A percentile compares a stretch with the other conserved stretches of the same genome.
Conservation (phyloP, 495 filamentous ascomycete species). For the Aspergillus sparsus region DNA sequence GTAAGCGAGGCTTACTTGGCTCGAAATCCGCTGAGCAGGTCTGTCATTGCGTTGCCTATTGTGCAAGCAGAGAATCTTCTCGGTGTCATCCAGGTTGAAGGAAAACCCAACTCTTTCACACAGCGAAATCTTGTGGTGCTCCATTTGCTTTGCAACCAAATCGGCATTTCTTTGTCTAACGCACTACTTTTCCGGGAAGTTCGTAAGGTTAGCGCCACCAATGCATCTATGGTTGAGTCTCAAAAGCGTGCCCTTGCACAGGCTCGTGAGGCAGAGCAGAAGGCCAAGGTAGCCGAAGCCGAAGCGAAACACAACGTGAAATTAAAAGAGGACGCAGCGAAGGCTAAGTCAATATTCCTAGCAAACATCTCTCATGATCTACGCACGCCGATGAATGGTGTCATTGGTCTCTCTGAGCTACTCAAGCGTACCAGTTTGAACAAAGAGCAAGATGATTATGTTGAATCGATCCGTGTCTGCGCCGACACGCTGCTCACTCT, state of each 20-base stretch:
- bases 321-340: constrained; percentile 86
- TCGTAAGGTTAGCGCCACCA: constrained; percentile 75
- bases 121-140: constrained; percentile 84
- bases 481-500: constrained; percentile 88
- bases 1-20: constrained; percentile 69
- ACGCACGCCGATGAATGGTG: constrained; percentile 82
- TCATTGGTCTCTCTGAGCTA: constrained; percentile 87
- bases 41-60: constrained; percentile 84
- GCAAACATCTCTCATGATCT: constrained; percentile 90
- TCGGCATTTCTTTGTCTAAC: constrained; percentile 85
- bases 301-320: constrained; percentile 85
- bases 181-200: constrained; percentile 80
- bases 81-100: constrained; percentile 84
- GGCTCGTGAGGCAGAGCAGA: constrained; percentile 76
- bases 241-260: constrained; percentile 81
- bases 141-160: constrained; percentile 84
- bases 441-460: constrained; percentile 83
- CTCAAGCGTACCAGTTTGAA: constrained; percentile 75
- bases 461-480: constrained; percentile 89
- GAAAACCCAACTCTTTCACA: constrained; percentile 80
- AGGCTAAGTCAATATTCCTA: constrained; percentile 88
- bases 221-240: constrained; percentile 82
- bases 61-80: constrained; percentile 75
- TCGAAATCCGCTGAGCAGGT: constrained; percentile 68
- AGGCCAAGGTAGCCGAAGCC: constrained; percentile 79